A percentile compares a stretch with the other conserved stretches of the same genome.
Evolutionary conservation across 2,329 filamentous ascomycete species (phyloP).

Genomic region (Emmonsiellopsis sp.): DNA sequence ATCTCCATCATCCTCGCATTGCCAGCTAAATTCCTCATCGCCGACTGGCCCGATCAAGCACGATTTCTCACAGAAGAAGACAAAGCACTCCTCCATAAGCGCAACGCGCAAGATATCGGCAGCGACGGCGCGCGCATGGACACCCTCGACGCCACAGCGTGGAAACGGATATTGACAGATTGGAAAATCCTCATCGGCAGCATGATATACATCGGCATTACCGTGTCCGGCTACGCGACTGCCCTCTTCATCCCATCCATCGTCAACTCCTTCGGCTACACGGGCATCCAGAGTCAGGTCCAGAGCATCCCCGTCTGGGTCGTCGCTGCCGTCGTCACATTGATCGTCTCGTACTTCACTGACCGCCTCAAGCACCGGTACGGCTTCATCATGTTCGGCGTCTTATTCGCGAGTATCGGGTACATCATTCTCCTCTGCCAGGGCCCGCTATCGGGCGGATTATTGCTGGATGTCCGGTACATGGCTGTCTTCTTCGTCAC

Average conservation of each 20-base stretch:
- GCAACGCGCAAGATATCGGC: slow-evolving; percentile 16
- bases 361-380: slow-evolving; percentile 26
- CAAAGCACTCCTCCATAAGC: slow-evolving; percentile 17
- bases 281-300: slow-evolving; percentile 23
- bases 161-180: slow-evolving; percentile 22
- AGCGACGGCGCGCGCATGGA: slow-evolving; percentile 20
- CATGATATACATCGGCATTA: slow-evolving; percentile 26
- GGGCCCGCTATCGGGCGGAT: slow-evolving; percentile 15
- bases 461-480: slow-evolving; percentile 18
- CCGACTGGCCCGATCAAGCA: slow-evolving; percentile 25
- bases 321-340: slow-evolving; percentile 21
- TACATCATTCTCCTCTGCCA: slow-evolving; percentile 27
- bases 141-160: slow-evolving; percentile 19
- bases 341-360: slow-evolving; percentile 21
- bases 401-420: slow-evolving; percentile 24
- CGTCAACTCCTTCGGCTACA: slow-evolving; percentile 25
- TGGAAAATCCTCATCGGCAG: slow-evolving; percentile 25
- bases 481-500: slow-evolving; percentile 19
- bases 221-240: slow-evolving; percentile 27
- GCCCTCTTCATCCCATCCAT: slow-evolving; percentile 28
- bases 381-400: slow-evolving; percentile 27
- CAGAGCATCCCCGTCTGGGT: slow-evolving; percentile 29
- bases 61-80: slow-evolving; percentile 24
- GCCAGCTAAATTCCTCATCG: slow-evolving; percentile 20
- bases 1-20: slow-evolving; percentile 21